Base-by-base conservation (phyloP, 2,329 filamentous ascomycete genomes). In the Aspergillus sojae region DNA sequence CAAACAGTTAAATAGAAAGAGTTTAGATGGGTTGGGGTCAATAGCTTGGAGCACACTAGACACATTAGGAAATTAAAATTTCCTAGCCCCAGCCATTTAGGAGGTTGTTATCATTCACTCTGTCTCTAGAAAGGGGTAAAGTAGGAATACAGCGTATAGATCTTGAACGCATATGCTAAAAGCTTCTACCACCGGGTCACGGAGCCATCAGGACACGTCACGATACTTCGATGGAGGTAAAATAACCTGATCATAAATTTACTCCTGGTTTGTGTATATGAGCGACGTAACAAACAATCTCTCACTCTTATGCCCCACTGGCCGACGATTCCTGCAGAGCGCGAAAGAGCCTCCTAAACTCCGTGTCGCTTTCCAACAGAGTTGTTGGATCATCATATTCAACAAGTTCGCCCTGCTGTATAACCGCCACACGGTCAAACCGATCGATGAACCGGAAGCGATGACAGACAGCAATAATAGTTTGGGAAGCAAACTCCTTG, bases 391-490 rank as follows among this genome's bases (percentile, higher is more conserved):
- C 26, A 45, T 58, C 64, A 41, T 52, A 63, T 58, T 70, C 68
- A 2, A 69, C 63, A 19, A 72, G 55, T n/a, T 65, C 59, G 1
- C 72, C 71, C 1, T 60, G 64, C 43, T 71, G 66, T 58, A 75
- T 67, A 4, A 75, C 65, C 21, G 64, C 64, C 34, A 76, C 65
- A 9, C 61, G 67, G 57, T 76, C 71, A 56, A 73, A 72, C n/a
- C 67, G 64, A 45, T 70, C 66, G 21, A 75, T 65, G 45, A 65
- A 71, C 0, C 69, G 65, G 5, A 77, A 62, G 6, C 72, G 64
- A 65, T 76, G 72, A 9, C 68, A 63, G 4, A 77, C 67, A 10
- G 68, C 67, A 16, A 77, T 63, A n/a, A 77, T 64, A 1, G 74
- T 77, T 39, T 71, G 68, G 7, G 46, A 63, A 23, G 58, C 41